Evolutionary conservation across 1,284 basidiomycete genomes (phyloP).

Genomic region (Boletus calvinii): DNA sequence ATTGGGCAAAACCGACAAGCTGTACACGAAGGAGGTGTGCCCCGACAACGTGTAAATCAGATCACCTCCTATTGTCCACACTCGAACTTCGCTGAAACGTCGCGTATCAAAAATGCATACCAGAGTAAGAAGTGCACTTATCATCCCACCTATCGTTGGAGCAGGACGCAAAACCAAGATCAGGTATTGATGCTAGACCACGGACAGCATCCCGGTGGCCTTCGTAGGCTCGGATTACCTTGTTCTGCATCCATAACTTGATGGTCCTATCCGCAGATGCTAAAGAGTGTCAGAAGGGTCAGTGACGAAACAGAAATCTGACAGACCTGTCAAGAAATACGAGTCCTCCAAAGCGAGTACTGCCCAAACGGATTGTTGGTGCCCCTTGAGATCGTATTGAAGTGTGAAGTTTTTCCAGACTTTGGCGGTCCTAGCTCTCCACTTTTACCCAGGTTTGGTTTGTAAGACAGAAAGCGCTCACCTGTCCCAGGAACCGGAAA

Average conservation of each 20-base stretch:
- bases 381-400: slow-evolving; percentile 78
- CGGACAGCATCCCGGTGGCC: slow-evolving; percentile 94
- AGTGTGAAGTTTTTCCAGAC: slow-evolving; percentile 88
- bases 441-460: neutral
- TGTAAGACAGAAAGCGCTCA: slow-evolving; percentile 40
- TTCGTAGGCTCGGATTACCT: slow-evolving; percentile 68
- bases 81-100: slow-evolving; percentile 71
- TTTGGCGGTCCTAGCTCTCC: slow-evolving; percentile 73
- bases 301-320: neutral
- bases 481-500: slow-evolving; percentile 99
- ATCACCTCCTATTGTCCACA: slow-evolving; percentile 88
- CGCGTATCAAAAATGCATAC: slow-evolving; percentile 4
- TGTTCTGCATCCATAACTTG: slow-evolving; percentile 81
- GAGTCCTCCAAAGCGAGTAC: slow-evolving; percentile 82
- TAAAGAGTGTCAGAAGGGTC: slow-evolving; percentile 33
- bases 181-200: slow-evolving; percentile 74
- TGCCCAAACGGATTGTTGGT: slow-evolving; percentile 93
- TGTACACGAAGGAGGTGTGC: slow-evolving; percentile 97
- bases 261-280: slow-evolving; percentile 96
- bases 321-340: slow-evolving; percentile 78
- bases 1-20: slow-evolving; percentile 76
- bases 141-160: slow-evolving; percentile 88
- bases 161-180: slow-evolving; percentile 92
- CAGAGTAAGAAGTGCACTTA: slow-evolving; percentile 1
- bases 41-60: slow-evolving; percentile 79